Percentiles rank a stretch among this genome's conserved stretches.
phyloP scores from a whole-genome alignment of 345 rosid genomes.

The Hibiscus tridactylites region DNA sequence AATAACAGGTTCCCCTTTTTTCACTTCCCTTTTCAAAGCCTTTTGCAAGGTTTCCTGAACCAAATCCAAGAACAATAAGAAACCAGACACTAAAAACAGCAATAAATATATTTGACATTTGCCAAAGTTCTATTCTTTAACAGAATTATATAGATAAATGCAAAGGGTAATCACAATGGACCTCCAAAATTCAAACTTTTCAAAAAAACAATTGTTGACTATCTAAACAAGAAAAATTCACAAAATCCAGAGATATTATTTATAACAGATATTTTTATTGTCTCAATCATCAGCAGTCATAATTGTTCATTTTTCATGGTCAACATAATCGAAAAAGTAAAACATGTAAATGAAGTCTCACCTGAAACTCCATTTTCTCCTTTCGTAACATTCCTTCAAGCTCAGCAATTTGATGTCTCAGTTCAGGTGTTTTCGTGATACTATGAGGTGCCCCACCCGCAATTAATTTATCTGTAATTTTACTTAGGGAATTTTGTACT shows the following conservation, averaged over 20 bases:
- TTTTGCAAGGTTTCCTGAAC: constrained; percentile 66
- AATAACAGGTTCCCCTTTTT: constrained; percentile 42
- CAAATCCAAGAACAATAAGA: constrained; percentile 15
- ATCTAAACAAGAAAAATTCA: not conserved
- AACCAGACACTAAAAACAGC: not conserved
- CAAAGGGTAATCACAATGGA: not conserved
- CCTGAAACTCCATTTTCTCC: constrained; percentile 86
- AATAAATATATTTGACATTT: not conserved
- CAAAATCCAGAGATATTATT: not conserved
- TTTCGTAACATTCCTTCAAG: constrained; percentile 57
- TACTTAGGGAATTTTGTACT: constrained; percentile 58
- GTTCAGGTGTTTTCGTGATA: constrained; percentile 24
- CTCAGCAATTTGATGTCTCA: constrained; percentile 44
- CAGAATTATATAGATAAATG: not conserved
- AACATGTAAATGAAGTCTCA: constrained; percentile 16
- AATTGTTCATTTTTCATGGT: not conserved
- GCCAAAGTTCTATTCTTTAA: not conserved
- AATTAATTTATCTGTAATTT: constrained; percentile 39
- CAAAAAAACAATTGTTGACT: not conserved
- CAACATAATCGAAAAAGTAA: not conserved
- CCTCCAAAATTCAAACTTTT: not conserved
- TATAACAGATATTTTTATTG: not conserved
- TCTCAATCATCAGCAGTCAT: constrained; percentile 9
- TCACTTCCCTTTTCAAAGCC: constrained; percentile 43
- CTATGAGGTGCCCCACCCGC: constrained; percentile 12